Conservation (phyloP, 2,329 filamentous ascomycete genomes). For the Cordyceps tenuipes region DNA sequence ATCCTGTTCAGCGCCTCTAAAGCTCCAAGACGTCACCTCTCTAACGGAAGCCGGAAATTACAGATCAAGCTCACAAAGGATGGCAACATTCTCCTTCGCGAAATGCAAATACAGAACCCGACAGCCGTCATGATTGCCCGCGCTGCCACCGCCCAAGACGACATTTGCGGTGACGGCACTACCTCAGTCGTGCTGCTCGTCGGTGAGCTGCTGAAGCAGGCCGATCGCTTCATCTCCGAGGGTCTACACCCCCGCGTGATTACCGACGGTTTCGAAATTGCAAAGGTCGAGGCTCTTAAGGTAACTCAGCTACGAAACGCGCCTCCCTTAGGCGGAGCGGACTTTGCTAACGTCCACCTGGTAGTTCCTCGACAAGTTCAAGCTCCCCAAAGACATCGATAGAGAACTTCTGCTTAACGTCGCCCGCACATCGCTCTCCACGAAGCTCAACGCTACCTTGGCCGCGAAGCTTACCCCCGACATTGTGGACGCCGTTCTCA, state of each 20-base stretch:
- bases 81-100: slow-evolving; percentile 74
- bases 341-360: slow-evolving; percentile 1
- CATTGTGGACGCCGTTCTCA: slow-evolving; percentile 91
- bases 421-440: slow-evolving; percentile 86
- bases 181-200: slow-evolving; percentile 93
- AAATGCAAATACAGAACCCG: slow-evolving; percentile 96
- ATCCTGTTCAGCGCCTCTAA: slow-evolving; percentile 18
- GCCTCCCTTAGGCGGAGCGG: slow-evolving; percentile 1
- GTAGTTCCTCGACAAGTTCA: slow-evolving; percentile 90
- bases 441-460: slow-evolving; percentile 84
- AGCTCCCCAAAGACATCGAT: slow-evolving; percentile 79
- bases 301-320: slow-evolving; percentile 31
- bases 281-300: slow-evolving; percentile 86
- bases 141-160: slow-evolving; percentile 93
- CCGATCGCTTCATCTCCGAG: slow-evolving; percentile 90
- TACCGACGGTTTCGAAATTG: slow-evolving; percentile 95
- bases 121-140: slow-evolving; percentile 79
- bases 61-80: slow-evolving; percentile 99
- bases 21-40: slow-evolving; percentile 16
- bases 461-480: slow-evolving; percentile 87
- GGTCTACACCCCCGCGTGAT: slow-evolving; percentile 95
- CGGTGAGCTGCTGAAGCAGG: slow-evolving; percentile 95
- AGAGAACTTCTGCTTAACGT: slow-evolving; percentile 89
- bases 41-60: slow-evolving; percentile 17
- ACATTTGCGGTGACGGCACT: slow-evolving; percentile 96